Conservation (phyloP, 441 rosid species). For the Biscutella laevigata region DNA sequence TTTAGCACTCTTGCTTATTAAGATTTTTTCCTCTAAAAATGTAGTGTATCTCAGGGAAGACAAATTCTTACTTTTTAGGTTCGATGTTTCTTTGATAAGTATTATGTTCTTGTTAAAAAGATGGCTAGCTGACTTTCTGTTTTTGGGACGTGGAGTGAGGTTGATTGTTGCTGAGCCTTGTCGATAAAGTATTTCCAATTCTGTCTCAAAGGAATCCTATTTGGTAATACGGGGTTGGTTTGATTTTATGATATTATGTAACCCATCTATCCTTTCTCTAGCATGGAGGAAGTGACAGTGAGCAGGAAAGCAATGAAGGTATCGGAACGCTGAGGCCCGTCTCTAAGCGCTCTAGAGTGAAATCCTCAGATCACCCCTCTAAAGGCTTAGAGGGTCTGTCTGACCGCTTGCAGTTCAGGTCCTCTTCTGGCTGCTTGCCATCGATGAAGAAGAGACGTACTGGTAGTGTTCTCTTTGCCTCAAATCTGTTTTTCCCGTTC, state of each 20-base stretch:
- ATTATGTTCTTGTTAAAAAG: constrained; percentile 4
- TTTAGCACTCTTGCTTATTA: constrained; percentile 4
- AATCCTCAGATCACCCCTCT: constrained; percentile 31
- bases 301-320: constrained; percentile 42
- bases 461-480: constrained; percentile 30
- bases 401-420: constrained; percentile 49
- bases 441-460: constrained; percentile 45
- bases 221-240: constrained; percentile 7
- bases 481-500: constrained; percentile 10
- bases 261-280: constrained; percentile 13
- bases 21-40: constrained; percentile 3
- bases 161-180: not conserved
- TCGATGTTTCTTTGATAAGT: constrained; percentile 3
- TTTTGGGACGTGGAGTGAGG: not conserved
- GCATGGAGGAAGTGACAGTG: constrained; percentile 54
- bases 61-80: not conserved
- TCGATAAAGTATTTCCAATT: constrained; percentile 4
- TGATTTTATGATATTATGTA: constrained; percentile 10
- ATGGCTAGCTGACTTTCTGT: not conserved
- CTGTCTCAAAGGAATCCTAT: not conserved
- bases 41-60: not conserved
- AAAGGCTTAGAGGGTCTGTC: constrained; percentile 36
- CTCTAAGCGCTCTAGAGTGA: constrained; percentile 36
- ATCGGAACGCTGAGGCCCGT: constrained; percentile 29
- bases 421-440: constrained; percentile 41